Conservation (phyloP, 352 stramenopile species). For the Globisporangium alternatum region DNA sequence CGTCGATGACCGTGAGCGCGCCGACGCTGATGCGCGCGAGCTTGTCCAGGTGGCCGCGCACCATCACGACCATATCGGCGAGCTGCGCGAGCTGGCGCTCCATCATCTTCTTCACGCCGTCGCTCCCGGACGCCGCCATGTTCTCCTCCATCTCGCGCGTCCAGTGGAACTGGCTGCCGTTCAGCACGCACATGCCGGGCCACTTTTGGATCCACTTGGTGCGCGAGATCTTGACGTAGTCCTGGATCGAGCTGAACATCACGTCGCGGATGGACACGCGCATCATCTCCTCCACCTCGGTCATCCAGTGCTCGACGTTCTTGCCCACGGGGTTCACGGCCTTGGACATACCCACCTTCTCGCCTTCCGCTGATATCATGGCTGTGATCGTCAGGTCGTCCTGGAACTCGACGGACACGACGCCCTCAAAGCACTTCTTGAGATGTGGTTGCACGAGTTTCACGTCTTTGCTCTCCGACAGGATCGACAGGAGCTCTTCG, state of each 20-base stretch:
- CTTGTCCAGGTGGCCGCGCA: slow-evolving; percentile 86
- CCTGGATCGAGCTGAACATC: slow-evolving; percentile 90
- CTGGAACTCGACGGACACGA: slow-evolving; percentile 92
- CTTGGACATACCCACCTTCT: slow-evolving; percentile 84
- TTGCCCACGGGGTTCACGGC: slow-evolving; percentile 91
- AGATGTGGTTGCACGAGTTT: slow-evolving; percentile 93
- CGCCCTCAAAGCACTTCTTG: slow-evolving; percentile 96
- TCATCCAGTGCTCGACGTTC: slow-evolving; percentile 97
- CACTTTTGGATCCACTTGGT: slow-evolving; percentile 96
- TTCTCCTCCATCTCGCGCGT: slow-evolving; percentile 92
- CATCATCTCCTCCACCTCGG: slow-evolving; percentile 93
- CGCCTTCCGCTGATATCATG: slow-evolving; percentile 91
- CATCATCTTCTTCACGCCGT: slow-evolving; percentile 91
- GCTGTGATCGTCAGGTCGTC: slow-evolving; percentile 88
- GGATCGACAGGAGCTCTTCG: slow-evolving; percentile 93
- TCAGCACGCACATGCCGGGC: slow-evolving; percentile 93
- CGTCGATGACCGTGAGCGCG: slow-evolving; percentile 93
- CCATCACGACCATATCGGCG: slow-evolving; percentile 95
- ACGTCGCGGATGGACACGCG: slow-evolving; percentile 87
- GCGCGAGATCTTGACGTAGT: slow-evolving; percentile 88
- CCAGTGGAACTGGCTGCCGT: slow-evolving; percentile 95
- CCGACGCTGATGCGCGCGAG: slow-evolving; percentile 90
- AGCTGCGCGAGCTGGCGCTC: slow-evolving; percentile 88
- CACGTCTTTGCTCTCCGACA: slow-evolving; percentile 95
- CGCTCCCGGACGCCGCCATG: slow-evolving; percentile 74